Percentiles rank a stretch among this genome's conserved stretches.
These are phyloP conservation scores for Cinnamomum chago DNA, from an alignment of 164 flowering plant species.

Conservation along the genomic window DNA sequence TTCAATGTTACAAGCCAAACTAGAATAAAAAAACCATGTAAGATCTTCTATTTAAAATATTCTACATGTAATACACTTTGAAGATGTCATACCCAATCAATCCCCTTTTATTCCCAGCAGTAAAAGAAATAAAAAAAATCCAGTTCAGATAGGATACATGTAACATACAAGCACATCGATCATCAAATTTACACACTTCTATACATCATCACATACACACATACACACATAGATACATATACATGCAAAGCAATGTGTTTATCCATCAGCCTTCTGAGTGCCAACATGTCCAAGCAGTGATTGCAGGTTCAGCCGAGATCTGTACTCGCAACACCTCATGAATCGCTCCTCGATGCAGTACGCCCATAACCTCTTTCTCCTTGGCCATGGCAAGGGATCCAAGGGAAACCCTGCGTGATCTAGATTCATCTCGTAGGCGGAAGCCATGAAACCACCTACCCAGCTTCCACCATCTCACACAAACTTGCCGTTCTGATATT, in stretches of 20 bases:
- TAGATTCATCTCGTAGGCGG: constrained; percentile 64
- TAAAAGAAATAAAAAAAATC: too few species aligned
- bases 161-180: too few species aligned
- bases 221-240: background rate
- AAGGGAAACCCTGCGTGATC: constrained; percentile 45
- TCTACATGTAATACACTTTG: too few species aligned
- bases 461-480: constrained; percentile 88
- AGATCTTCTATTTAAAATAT: too few species aligned
- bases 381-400: constrained; percentile 42
- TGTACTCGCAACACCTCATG: constrained; percentile 78
- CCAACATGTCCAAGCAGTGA: constrained; percentile 35
- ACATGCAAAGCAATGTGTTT: too few species aligned
- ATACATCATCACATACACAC: background rate
- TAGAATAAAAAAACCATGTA: too few species aligned
- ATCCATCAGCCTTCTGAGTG: background rate
- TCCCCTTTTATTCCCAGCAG: too few species aligned
- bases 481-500: constrained; percentile 61
- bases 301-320: constrained; percentile 39
- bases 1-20: too few species aligned
- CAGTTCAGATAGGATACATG: too few species aligned
- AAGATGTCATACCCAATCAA: too few species aligned
- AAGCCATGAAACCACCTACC: constrained; percentile 79
- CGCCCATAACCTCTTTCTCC: constrained; percentile 56
- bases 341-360: constrained; percentile 74
- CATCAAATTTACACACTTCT: background rate